Evolutionary conservation across 2,329 filamentous ascomycete species (phyloP).

Genomic region (Colletotrichum agaves): DNA sequence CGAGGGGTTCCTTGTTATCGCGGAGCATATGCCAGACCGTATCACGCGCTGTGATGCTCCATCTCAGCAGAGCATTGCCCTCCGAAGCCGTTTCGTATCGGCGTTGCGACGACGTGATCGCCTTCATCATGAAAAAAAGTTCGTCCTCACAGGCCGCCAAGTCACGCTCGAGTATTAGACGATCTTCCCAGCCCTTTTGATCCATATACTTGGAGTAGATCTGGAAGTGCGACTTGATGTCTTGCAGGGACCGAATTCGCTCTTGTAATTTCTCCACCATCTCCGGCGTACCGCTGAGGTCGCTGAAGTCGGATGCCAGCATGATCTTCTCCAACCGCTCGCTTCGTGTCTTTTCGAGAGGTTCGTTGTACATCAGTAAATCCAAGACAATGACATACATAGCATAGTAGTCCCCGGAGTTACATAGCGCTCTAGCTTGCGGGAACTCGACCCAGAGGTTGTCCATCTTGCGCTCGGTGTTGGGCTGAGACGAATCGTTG

Average conservation of each 20-base stretch:
- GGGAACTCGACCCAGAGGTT: constrained; percentile 98
- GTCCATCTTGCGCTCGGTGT: constrained; percentile 84
- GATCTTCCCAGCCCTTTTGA: constrained; percentile 89
- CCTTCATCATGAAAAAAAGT: constrained; percentile 99
- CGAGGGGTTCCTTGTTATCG: constrained; percentile 85
- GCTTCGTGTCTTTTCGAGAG: constrained; percentile 94
- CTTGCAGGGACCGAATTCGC: constrained; percentile 90
- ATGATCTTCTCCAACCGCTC: constrained; percentile 98
- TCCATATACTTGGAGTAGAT: constrained; percentile 89
- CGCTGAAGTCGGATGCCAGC: constrained; percentile 97
- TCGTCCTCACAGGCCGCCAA: constrained; percentile 93
- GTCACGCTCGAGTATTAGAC: constrained; percentile 88
- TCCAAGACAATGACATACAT: constrained; percentile 99
- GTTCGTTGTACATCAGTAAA: constrained; percentile 94
- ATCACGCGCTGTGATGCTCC: constrained; percentile 93
- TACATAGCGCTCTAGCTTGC: constrained; percentile 91
- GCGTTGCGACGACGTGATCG: constrained; percentile 94
- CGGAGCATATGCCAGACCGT: constrained; percentile 97
- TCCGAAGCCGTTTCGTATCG: constrained; percentile 80
- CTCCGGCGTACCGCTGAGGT: constrained; percentile 90
- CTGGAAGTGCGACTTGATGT: constrained; percentile 97
- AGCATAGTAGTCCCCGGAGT: constrained; percentile 96
- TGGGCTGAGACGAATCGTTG: constrained; percentile 62
- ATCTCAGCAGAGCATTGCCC: constrained; percentile 83
- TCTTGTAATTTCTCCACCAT: constrained; percentile 93